Evolutionary conservation across 306 rosid genomes (phyloP), one percentile per base, ranked within the genome.

Genomic region (Quillaja saponaria): DNA sequence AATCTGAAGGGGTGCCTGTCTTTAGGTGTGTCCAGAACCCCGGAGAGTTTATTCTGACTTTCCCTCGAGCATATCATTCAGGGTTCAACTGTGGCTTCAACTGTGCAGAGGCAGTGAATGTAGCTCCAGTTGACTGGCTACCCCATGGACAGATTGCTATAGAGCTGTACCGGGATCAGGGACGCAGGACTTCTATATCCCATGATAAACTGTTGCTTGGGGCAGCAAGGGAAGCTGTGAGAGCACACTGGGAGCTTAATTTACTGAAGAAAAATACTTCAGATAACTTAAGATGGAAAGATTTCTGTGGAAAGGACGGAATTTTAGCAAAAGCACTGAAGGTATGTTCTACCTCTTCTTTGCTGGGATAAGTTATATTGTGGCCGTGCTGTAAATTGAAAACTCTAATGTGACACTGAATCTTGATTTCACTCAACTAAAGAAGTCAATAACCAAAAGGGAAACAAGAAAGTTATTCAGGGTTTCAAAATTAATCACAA

Each of bases 81-180:
- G 99, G 99, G 63, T 94, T 94, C 82, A 94, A 94, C 78, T 84
- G 94, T 25, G 99, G 99, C 73, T 92, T 92, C 94, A 92, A 92
- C 80, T 89, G 96, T 78, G 99, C 99, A 0, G 99, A 94, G 96
- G 99, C 99, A 48, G 99, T 94, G 68, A 94, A 94, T 67, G 99
- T 89, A 13, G 99, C 99, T 72, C 97, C 97, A 60, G 96, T 89
- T 70, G 99, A 94, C 74, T 94, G 97, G 99, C 75, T 92, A 57
- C 97, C 96, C 61, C 97, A 94, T 62, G 99, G 99, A 61, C 94
- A 94, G 82, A 73, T 81, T 64, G 96, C 99, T 56, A 76, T 92
- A 79, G 85, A 83, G 75, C 80, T 86, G 38, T 92, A 92, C 70
- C 83, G 76, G 71, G 83, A 83, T 74, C 99, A 87, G 79, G 82